Evolutionary conservation across 139 green algal species (phyloP), one percentile per base, ranked within the genome.

Genomic region (Coelastrella sp.): DNA sequence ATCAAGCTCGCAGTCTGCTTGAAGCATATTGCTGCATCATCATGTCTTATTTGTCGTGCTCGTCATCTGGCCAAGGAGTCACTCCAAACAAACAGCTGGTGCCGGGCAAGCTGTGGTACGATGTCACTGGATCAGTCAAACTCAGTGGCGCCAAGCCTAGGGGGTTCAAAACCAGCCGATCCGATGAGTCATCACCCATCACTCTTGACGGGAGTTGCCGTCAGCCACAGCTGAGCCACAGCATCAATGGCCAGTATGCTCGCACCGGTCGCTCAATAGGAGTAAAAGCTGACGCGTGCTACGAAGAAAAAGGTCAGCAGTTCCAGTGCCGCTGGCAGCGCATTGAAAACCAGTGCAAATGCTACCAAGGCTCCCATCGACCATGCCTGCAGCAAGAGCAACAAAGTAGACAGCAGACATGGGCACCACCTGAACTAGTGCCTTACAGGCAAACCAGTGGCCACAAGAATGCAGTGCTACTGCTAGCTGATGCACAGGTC

Each of bases 281-380:
- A 88, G 6, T 92, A 57, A 49, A 92, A 94, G 66, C 84, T 91
- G 84, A 95, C 91, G 17, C 80, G 72, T 0, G 87, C 87, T 11
- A 92, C 87, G 72, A 94, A 93, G 11, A 91, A 20, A 0, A 94
- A 82, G 3, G 76, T 92, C n/a, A 92, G 15, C n/a, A 93, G 49
- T 66, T 95, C 93, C 56, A 92, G 20, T 6, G 87, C 49, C 60
- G 88, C 72, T 65, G 93, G 93, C 0, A 92, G 9, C 7, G 25
- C 35, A 63, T 87, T 93, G 90, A 94, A 95, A 0, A 93, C 78
- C 6, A 78, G 24, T 57, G 94, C 87, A 89, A 92, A 94, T 14
- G 90, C 91, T 6, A 91, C 80, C 22, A 91, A 92, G 0, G 91
- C 84, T 27, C 66, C 27, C n/a, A 20, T 20, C 57, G 65, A 68